Evolutionary conservation across 495 filamentous ascomycete genomes (phyloP).

Genomic region (Podospora pseudoanserina): DNA sequence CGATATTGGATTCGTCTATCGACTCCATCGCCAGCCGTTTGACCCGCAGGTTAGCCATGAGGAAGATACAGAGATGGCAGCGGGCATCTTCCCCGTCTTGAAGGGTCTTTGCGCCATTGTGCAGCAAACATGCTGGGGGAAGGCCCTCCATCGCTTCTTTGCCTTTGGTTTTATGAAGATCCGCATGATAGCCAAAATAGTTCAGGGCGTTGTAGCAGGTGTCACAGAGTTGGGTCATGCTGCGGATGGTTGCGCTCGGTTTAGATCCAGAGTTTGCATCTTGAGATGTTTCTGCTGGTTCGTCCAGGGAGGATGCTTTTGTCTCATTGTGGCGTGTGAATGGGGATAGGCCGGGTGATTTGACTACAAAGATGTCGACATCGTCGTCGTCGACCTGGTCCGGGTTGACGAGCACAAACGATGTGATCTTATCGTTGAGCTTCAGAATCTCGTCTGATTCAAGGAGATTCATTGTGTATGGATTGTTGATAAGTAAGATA

Average conservation of each 20-base stretch:
- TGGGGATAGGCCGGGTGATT: too few species aligned
- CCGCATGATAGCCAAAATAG: not conserved
- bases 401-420: not conserved
- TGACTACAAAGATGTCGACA: not conserved
- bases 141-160: not conserved
- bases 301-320: not conserved
- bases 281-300: not conserved
- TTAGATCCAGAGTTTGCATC: not conserved
- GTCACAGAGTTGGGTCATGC: not conserved
- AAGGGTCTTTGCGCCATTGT: not conserved
- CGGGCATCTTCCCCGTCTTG: not conserved
- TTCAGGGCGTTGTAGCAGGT: not conserved
- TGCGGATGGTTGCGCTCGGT: not conserved
- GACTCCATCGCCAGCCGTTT: slow-evolving; percentile 12
- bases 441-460: not conserved
- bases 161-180: not conserved
- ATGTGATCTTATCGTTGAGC: not conserved
- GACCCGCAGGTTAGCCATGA: slow-evolving; percentile 16
- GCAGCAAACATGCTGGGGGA: not conserved
- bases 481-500: not conserved
- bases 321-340: too few species aligned
- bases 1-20: slow-evolving; percentile 14
- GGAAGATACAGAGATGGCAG: slow-evolving; percentile 3
- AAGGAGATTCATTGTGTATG: not conserved
- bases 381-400: not conserved